Conservation (phyloP, 2,329 filamentous ascomycete genomes). For the Calonectria henricotiae region DNA sequence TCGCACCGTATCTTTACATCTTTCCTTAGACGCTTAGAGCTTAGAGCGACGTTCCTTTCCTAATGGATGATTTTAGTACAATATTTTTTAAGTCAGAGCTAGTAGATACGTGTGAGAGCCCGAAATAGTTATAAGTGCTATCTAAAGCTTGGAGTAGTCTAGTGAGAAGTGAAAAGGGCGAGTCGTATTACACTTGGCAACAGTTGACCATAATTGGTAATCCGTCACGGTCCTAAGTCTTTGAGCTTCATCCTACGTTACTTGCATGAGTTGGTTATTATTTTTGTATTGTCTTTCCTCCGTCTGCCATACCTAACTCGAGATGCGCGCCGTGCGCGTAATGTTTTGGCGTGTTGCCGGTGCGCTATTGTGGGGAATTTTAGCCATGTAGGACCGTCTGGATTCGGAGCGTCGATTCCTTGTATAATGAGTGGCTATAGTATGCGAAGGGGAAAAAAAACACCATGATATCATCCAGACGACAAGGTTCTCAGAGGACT, state of each 20-base stretch:
- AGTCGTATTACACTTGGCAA: not conserved
- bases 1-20: not conserved
- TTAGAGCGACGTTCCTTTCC: conserved; percentile 25
- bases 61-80: conserved; percentile 18
- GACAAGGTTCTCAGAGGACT: not conserved
- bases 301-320: not conserved
- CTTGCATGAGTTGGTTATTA: not conserved
- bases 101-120: conserved; percentile 5
- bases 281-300: not conserved
- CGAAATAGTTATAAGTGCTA: conserved; percentile 10
- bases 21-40: conserved; percentile 11
- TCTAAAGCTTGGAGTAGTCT: conserved; percentile 6
- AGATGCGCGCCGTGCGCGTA: not conserved
- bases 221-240: not conserved
- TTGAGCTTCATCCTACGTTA: conserved; percentile 14
- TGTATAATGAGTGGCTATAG: not conserved
- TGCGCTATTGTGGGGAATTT: conserved; percentile 6
- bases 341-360: not conserved
- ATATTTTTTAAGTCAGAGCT: conserved; percentile 14
- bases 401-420: conserved; percentile 12
- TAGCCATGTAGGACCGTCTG: not conserved
- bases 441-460: not conserved
- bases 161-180: not conserved
- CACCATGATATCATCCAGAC: conserved; percentile 1
- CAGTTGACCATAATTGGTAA: conserved; percentile 8